Evolutionary conservation across 139 green algal genomes (phyloP), one percentile per base, ranked within the genome.

Genomic region (Dunaliella sp.): DNA sequence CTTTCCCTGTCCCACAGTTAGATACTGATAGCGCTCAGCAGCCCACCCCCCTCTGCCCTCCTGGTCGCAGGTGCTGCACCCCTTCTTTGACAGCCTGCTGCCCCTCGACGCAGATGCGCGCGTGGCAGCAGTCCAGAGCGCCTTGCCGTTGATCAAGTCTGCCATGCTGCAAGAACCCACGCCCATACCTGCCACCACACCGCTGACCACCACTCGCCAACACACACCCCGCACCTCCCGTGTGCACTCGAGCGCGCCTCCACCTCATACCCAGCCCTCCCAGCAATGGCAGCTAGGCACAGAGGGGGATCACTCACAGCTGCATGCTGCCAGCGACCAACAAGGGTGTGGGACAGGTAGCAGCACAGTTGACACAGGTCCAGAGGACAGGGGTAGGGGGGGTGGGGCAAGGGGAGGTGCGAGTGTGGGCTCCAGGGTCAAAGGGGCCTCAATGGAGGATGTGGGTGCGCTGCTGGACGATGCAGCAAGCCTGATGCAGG

Each of bases 71-170:
- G 83, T 90, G 77, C 88, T 97, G 83, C 93, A 96, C 87, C 90
- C 93, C 21, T 94, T 97, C 88, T 94, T 94, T 65, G 83, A 85
- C 1, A 88, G 81, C 26, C 85, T 96, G 85, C 90, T 97, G 84
- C 81, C 84, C 0, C 36, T 95, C 57, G 94, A 96, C 83, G 82
- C 92, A 22, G 94, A 98, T 77, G 90, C 88, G 2, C 88, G 95
- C 0, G 86, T 94, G 74, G 89, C 84, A 2, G 88, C 91, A n/a
- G 59, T 88, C 81, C 85, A 31, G 35, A 35, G 33, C 12, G 78
- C 30, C n/a, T 28, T 25, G 78, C 78, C 78, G n/a, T 28, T 31
- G 30, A 58, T 38, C 16, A 81, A 34, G 74, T 16, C 30, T 16
- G 16, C 48, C 48, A 65, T 65, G 48, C 48, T 65, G 48, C 48